These are phyloP conservation scores for Trichothecium roseum DNA, from an alignment of 2,329 filamentous ascomycete genomes.

Conservation along the genomic window DNA sequence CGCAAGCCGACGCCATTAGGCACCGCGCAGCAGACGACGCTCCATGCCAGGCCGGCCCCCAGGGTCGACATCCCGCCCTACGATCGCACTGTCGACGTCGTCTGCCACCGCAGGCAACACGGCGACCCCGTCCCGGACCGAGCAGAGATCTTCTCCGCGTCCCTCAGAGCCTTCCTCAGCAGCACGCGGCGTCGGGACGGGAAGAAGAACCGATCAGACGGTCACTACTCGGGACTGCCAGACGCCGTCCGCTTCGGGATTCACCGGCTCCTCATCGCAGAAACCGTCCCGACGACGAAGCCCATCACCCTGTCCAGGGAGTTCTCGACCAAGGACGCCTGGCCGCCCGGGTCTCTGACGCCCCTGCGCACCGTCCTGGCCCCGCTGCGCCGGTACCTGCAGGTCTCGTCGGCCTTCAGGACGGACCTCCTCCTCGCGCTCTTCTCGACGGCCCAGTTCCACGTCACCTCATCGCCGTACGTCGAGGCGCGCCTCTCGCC, in stretches of 20 bases:
- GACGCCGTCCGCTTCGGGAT: slow-evolving; percentile 15
- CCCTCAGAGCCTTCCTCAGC: slow-evolving; percentile 7
- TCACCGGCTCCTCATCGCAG: slow-evolving; percentile 12
- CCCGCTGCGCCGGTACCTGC: slow-evolving; percentile 13
- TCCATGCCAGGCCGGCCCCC: no score
- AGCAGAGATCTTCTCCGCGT: slow-evolving; percentile 7
- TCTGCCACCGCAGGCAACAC: slow-evolving; percentile 16
- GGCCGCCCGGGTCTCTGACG: slow-evolving; percentile 22
- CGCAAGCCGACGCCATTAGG: no score
- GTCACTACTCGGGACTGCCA: slow-evolving; percentile 14
- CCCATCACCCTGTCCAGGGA: slow-evolving; percentile 19
- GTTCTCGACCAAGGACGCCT: slow-evolving; percentile 17
- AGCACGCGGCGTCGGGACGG: slow-evolving; percentile 7
- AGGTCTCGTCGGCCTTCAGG: slow-evolving; percentile 23
- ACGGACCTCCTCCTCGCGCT: slow-evolving; percentile 25
- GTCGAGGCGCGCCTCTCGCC: slow-evolving; percentile 19
- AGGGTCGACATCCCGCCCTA: slow-evolving; percentile 22
- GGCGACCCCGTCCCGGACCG: slow-evolving; percentile 2
- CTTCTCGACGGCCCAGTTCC: slow-evolving; percentile 23
- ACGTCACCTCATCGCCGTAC: slow-evolving; percentile 27
- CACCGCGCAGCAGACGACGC: no score
- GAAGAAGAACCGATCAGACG: background rate
- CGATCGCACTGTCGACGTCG: slow-evolving; percentile 24
- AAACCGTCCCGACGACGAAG: slow-evolving; percentile 6
- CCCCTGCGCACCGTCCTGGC: slow-evolving; percentile 15